Evolutionary conservation across 2,329 filamentous ascomycete species (phyloP).

Genomic region (Zopfia rhizophila): DNA sequence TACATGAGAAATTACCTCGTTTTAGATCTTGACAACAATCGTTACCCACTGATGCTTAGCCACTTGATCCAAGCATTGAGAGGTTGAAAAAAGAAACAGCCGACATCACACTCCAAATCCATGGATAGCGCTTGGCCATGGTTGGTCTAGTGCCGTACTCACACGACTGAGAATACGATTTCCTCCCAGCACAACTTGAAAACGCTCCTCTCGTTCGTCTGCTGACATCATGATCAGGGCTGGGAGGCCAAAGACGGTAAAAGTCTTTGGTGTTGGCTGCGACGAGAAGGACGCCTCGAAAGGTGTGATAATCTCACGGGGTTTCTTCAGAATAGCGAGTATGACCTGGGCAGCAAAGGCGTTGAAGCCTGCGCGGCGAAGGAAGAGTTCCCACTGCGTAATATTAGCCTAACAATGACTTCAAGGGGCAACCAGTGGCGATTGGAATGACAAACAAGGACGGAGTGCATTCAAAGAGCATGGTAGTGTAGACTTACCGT

Average conservation of each 20-base stretch:
- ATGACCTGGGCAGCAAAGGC: conserved; percentile 76
- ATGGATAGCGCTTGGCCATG: conserved; percentile 57
- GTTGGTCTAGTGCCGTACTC: conserved; percentile 62
- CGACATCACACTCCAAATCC: conserved; percentile 35
- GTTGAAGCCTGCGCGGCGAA: conserved; percentile 74
- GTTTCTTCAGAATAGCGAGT: conserved; percentile 53
- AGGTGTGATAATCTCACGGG: conserved; percentile 18
- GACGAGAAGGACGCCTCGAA: conserved; percentile 10
- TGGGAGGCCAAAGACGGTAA: conserved; percentile 56
- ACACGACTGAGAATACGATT: conserved; percentile 63
- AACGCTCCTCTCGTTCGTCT: conserved; percentile 60
- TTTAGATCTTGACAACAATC: too few relatives aligned
- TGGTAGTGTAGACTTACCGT: conserved; percentile 36
- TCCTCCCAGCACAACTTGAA: conserved; percentile 66
- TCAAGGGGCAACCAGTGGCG: background rate
- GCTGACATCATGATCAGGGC: conserved; percentile 67
- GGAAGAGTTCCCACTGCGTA: conserved; percentile 70
- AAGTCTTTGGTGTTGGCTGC: background rate
- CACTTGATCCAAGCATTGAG: too few relatives aligned
- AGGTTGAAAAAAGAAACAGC: too few relatives aligned
- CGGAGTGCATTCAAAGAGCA: background rate
- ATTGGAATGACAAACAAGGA: background rate
- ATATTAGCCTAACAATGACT: conserved; percentile 14
- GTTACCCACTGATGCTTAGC: too few relatives aligned
- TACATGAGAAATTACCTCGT: too few relatives aligned